phyloP scores from a whole-genome alignment of 768 basidiomycete genomes.

The Phaeotremella fagi region DNA sequence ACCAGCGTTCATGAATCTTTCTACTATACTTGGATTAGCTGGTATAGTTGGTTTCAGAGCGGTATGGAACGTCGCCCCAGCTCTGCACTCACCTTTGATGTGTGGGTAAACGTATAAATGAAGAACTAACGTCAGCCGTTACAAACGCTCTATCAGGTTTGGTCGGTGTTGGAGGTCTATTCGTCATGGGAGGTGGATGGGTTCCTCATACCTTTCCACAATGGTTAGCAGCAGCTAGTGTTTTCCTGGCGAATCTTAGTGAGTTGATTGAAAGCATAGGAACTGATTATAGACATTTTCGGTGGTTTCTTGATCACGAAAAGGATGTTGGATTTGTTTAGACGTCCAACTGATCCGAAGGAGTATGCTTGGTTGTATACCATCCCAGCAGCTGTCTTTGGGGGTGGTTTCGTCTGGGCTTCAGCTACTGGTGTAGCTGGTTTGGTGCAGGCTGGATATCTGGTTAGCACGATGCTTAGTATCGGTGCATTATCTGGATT shows the following conservation, averaged over 20 bases:
- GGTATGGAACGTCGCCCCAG: conserved; percentile 83
- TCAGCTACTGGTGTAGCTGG: conserved; percentile 80
- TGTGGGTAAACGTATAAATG: conserved; percentile 38
- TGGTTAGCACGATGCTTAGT: conserved; percentile 78
- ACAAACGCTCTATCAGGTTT: conserved; percentile 84
- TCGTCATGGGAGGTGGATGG: conserved; percentile 85
- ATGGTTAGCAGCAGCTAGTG: conserved; percentile 69
- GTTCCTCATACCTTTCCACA: conserved; percentile 77
- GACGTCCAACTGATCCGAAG: conserved; percentile 77
- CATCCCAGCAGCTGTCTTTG: conserved; percentile 73
- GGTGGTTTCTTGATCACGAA: conserved; percentile 87
- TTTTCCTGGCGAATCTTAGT: conserved; percentile 77
- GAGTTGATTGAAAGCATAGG: neutral
- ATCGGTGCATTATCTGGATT: conserved; percentile 82
- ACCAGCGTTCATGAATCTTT: conserved; percentile 78
- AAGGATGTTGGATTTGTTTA: conserved; percentile 90
- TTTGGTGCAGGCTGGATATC: conserved; percentile 79
- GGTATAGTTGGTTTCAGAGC: conserved; percentile 81
- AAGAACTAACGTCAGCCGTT: conserved; percentile 51
- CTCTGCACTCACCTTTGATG: conserved; percentile 84
- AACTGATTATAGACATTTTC: conserved; percentile 56
- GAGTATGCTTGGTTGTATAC: conserved; percentile 81
- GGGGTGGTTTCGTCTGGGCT: conserved; percentile 74
- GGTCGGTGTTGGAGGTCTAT: conserved; percentile 80
- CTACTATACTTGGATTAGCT: conserved; percentile 83